Evolutionary conservation across 2,329 filamentous ascomycete species (phyloP), one percentile per base, ranked within the genome.

Genomic region (Aspergillus ochraceus): DNA sequence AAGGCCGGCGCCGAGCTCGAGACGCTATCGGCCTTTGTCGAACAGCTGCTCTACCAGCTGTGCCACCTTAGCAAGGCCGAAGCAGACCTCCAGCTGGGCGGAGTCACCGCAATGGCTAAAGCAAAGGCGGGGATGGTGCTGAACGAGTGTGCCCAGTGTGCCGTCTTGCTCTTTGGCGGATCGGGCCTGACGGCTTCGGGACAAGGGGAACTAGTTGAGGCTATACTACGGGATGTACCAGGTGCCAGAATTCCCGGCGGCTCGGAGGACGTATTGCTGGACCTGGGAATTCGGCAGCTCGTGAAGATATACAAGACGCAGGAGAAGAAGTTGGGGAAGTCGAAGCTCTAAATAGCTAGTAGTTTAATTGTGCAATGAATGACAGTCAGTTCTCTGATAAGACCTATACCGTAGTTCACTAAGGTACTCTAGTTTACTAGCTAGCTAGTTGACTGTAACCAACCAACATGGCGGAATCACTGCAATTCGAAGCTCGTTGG

Each of bases 221-320:
- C 88, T 85, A 78, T 81, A 84, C 85, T 49, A 56, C 81, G 86
- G 24, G 87, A 90, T 68, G 86, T 89, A 0, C 85, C 86, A 1
- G 86, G 84, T 1, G 79, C 83, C 1, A 76, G 84, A 45, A 87
- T 90, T 49, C 87, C 87, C 0, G 89, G 89, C 54, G 89, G 89
- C 1, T 87, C 84, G 6, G 89, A 92, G 71, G 89, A 92, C 71
- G 88, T 92, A 2, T 80, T 91, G 77, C 77, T 90, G 11, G 89
- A 91, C 74, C 76, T 91, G 46, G 86, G 86, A 1, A 82, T 91
- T 2, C 77, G 89, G 14, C 89, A 91, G 72, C 74, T 91, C 59
- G 86, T 90, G 42, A 90, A 91, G 79, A 84, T 89, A 52, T 91
- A 86, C 55, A 68, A 73, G 46, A 64, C 67, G 1, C 69, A 76